phyloP scores from a whole-genome alignment of 2,329 filamentous ascomycete species.

The Raffaelea ambrosiae region DNA sequence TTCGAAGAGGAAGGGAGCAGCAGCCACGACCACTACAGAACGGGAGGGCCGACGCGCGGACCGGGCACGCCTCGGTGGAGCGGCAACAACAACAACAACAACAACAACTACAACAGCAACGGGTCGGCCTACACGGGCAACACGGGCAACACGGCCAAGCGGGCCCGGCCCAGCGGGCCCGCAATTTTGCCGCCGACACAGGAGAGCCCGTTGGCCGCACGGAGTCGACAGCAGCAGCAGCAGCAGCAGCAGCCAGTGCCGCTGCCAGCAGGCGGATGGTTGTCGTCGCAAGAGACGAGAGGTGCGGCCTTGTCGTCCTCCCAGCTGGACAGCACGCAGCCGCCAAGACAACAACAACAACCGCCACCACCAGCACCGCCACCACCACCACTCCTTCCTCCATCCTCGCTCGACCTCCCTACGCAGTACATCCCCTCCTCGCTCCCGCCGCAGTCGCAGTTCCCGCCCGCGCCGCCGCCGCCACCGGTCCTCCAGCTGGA shows the following conservation, averaged over 20 bases:
- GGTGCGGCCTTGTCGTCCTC: not conserved
- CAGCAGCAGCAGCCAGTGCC: not conserved
- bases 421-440: slow-evolving; percentile 9
- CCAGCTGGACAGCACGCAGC: too few relatives aligned
- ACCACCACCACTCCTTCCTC: not conserved
- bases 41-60: too few relatives aligned
- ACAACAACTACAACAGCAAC: not conserved
- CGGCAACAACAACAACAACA: not conserved
- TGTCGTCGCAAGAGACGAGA: not conserved
- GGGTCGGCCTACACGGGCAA: not conserved
- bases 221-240: slow-evolving; percentile 22
- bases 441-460: not conserved
- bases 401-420: not conserved
- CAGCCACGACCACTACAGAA: too few relatives aligned
- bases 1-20: slow-evolving; percentile 45
- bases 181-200: slow-evolving; percentile 18
- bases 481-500: slow-evolving; percentile 60
- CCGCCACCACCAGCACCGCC: not conserved
- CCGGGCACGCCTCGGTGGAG: too few relatives aligned
- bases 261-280: not conserved
- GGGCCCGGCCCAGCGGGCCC: slow-evolving; percentile 1
- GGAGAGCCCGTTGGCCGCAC: slow-evolving; percentile 42
- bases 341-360: not conserved
- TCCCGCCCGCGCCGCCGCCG: slow-evolving; percentile 15
- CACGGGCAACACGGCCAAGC: slow-evolving; percentile 8